phyloP scores from a whole-genome alignment of 202 grass and related monocot species.

The Carex arenaria region DNA sequence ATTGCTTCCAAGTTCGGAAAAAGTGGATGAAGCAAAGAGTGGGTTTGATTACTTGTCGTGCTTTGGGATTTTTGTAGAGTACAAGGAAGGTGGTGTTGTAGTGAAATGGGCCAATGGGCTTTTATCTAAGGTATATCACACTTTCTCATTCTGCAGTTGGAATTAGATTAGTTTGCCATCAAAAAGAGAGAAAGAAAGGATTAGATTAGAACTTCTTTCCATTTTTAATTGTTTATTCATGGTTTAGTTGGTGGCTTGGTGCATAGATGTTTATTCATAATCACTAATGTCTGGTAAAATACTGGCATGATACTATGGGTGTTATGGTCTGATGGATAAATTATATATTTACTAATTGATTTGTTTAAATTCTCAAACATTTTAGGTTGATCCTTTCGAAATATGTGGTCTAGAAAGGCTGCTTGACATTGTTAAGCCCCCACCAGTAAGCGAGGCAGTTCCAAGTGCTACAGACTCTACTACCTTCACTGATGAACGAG shows the following conservation, averaged over 20 bases:
- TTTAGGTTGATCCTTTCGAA: constrained; percentile 73
- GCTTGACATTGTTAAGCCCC: constrained; percentile 41
- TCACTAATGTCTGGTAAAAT: background rate
- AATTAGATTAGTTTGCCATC: background rate
- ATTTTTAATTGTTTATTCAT: background rate
- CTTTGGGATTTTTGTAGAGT: constrained; percentile 74
- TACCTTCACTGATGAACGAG: constrained; percentile 28
- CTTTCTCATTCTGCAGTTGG: background rate
- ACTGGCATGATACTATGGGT: background rate
- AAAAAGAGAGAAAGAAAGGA: background rate
- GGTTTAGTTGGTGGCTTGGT: background rate
- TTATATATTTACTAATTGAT: constrained; percentile 27
- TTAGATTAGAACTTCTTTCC: constrained; percentile 9
- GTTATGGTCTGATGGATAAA: background rate
- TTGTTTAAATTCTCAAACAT: constrained; percentile 24
- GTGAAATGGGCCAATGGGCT: constrained; percentile 84
- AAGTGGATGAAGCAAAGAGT: constrained; percentile 41
- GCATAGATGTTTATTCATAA: background rate
- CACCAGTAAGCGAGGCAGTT: constrained; percentile 37
- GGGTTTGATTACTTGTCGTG: constrained; percentile 63
- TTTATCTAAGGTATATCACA: constrained; percentile 68
- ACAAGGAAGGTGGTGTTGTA: constrained; percentile 66
- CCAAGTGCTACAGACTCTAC: constrained; percentile 21
- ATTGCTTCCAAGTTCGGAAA: constrained; percentile 42
- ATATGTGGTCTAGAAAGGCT: constrained; percentile 76